Evolutionary conservation across 108 stramenopile species (phyloP).

Genomic region (Cylindrotheca fusiformis): DNA sequence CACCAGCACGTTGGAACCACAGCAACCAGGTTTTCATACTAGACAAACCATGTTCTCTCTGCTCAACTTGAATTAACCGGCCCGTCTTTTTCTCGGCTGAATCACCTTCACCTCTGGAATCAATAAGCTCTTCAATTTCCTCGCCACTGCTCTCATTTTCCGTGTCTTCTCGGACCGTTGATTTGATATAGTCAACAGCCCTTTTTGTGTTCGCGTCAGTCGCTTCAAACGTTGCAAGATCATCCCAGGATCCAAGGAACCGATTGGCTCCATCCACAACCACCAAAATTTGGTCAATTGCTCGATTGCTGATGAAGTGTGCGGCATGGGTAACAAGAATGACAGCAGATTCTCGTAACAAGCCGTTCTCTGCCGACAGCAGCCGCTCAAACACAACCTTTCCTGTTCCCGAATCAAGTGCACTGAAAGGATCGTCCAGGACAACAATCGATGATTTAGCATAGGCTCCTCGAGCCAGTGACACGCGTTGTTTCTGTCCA

Average conservation of each 20-base stretch:
- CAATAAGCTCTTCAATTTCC: slow-evolving; percentile 5
- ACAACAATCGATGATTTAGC: slow-evolving; percentile 65
- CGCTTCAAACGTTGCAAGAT: slow-evolving; percentile 43
- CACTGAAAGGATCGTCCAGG: slow-evolving; percentile 92
- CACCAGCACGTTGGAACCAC: slow-evolving; percentile 86
- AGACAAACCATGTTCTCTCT: slow-evolving; percentile 73
- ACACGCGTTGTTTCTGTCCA: slow-evolving; percentile 79
- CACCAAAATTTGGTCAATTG: slow-evolving; percentile 69
- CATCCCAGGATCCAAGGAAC: slow-evolving; percentile 75
- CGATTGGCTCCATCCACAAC: slow-evolving; percentile 62
- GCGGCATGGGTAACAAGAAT: slow-evolving; percentile 90
- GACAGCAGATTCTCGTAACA: slow-evolving; percentile 57
- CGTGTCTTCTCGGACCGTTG: slow-evolving; percentile 68
- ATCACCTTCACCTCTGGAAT: background rate
- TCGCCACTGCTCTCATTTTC: slow-evolving; percentile 13
- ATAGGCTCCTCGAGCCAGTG: slow-evolving; percentile 82
- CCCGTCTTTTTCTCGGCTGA: slow-evolving; percentile 10
- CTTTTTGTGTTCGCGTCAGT: slow-evolving; percentile 46
- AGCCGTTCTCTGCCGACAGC: slow-evolving; percentile 36
- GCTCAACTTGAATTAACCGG: slow-evolving; percentile 68
- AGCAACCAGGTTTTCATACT: slow-evolving; percentile 62
- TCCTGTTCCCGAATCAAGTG: slow-evolving; percentile 89
- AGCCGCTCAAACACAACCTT: slow-evolving; percentile 75
- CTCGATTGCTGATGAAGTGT: slow-evolving; percentile 59
- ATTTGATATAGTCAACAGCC: slow-evolving; percentile 70